phyloP scores from a whole-genome alignment of 164 flowering plant genomes.

The Umbellularia californica region DNA sequence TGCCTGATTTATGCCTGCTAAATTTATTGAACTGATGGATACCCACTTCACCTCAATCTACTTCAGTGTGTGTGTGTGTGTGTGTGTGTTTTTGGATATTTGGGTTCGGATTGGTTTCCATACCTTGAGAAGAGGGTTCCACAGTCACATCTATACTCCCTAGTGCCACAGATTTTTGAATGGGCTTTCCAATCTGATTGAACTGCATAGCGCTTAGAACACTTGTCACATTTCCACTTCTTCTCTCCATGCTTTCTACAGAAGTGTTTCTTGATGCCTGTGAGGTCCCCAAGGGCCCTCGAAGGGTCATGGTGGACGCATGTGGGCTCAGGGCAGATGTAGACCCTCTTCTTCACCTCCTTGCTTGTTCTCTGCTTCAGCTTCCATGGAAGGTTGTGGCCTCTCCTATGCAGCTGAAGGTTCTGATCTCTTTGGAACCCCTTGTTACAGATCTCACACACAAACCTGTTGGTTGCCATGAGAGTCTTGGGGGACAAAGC shows the following conservation, averaged over 20 bases:
- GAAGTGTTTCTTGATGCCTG: constrained; percentile 75
- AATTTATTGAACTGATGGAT: constrained; percentile 10
- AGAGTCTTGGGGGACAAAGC: constrained; percentile 82
- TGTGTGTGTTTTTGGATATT: background rate
- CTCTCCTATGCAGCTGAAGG: constrained; percentile 89
- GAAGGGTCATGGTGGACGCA: constrained; percentile 94
- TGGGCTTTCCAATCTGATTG: constrained; percentile 99
- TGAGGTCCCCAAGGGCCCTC: constrained; percentile 88
- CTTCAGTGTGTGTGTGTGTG: background rate
- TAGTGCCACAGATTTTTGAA: constrained; percentile 91
- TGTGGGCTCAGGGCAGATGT: constrained; percentile 74
- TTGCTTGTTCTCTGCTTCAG: constrained; percentile 69
- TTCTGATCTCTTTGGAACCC: constrained; percentile 97
- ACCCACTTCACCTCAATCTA: background rate
- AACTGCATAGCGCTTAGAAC: constrained; percentile 50
- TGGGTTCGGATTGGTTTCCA: background rate
- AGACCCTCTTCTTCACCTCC: constrained; percentile 77
- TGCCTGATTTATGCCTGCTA: background rate
- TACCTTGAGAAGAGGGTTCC: constrained; percentile 99
- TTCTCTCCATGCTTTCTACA: constrained; percentile 40
- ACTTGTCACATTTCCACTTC: constrained; percentile 48
- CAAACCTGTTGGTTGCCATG: constrained; percentile 83
- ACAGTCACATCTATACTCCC: constrained; percentile 97
- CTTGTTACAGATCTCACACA: constrained; percentile 95
- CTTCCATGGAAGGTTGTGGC: constrained; percentile 96